These are phyloP conservation scores for Spirogloea muscicola DNA, from an alignment of 139 green algal species.

Conservation along the genomic window DNA sequence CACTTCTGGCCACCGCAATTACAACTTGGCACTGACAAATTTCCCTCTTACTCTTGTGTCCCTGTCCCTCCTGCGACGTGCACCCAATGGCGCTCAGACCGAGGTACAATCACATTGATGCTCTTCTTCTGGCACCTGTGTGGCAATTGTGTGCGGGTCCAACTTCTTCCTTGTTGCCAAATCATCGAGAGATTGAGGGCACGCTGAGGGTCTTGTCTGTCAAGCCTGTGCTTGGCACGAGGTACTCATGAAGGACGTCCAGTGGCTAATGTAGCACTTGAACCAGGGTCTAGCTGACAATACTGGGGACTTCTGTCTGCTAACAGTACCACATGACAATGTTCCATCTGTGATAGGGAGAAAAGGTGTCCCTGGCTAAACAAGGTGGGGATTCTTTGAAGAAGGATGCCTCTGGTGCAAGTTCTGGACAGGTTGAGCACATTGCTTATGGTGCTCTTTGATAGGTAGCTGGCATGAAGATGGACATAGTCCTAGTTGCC, in stretches of 20 bases:
- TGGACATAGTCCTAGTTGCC: too few relatives aligned
- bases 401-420: background rate
- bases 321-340: background rate
- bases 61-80: background rate
- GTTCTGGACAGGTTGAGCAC: conserved; percentile 11
- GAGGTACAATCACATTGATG: too few relatives aligned
- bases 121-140: too few relatives aligned
- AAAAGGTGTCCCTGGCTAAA: conserved; percentile 36
- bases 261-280: conserved; percentile 11
- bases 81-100: too few relatives aligned
- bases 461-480: too few relatives aligned
- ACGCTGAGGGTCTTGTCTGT: background rate
- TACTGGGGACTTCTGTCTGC: conserved; percentile 18
- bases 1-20: background rate
- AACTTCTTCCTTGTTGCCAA: background rate
- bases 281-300: too few relatives aligned
- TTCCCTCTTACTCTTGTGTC: background rate
- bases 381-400: conserved; percentile 20
- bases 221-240: background rate
- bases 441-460: too few relatives aligned
- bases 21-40: background rate
- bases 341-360: conserved; percentile 18
- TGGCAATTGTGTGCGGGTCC: background rate
- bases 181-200: background rate
- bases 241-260: background rate